These are phyloP conservation scores for Bipolaris cookei DNA, from an alignment of 2,329 filamentous ascomycete genomes.

Conservation along the genomic window DNA sequence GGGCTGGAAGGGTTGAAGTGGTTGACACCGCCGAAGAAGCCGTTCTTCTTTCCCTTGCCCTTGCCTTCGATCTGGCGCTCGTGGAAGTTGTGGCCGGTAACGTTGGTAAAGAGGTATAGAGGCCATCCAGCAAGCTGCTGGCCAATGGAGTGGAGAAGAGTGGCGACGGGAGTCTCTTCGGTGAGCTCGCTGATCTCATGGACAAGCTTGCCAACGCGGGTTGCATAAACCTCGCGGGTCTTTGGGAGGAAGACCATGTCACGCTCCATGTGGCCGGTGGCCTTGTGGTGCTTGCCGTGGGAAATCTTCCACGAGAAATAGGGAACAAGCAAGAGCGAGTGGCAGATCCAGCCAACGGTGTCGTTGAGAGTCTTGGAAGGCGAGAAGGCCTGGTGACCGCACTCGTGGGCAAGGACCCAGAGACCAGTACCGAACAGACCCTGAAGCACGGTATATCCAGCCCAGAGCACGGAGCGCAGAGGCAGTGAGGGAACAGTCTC, in stretches of 20 bases:
- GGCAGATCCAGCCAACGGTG: conserved; percentile 87
- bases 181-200: conserved; percentile 88
- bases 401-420: conserved; percentile 98
- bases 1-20: conserved; percentile 91
- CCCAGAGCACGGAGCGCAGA: conserved; percentile 69
- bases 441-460: conserved; percentile 78
- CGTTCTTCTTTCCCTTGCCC: conserved; percentile 90
- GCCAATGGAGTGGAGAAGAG: conserved; percentile 71
- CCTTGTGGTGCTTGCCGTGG: conserved; percentile 99
- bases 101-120: conserved; percentile 87
- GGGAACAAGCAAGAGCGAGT: conserved; percentile 87
- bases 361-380: conserved; percentile 91
- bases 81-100: conserved; percentile 96
- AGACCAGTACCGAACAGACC: conserved; percentile 91
- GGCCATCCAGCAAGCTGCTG: conserved; percentile 96
- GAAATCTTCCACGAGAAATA: conserved; percentile 99
- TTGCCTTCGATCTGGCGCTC: conserved; percentile 90
- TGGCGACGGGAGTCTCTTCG: conserved; percentile 92
- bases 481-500: conserved; percentile 76
- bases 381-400: conserved; percentile 95
- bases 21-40: conserved; percentile 80
- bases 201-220: conserved; percentile 71
- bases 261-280: conserved; percentile 93
- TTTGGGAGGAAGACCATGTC: conserved; percentile 99
- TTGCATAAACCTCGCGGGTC: conserved; percentile 81